phyloP scores from a whole-genome alignment of 2,329 filamentous ascomycete genomes.

The Alternaria conjuncta region DNA sequence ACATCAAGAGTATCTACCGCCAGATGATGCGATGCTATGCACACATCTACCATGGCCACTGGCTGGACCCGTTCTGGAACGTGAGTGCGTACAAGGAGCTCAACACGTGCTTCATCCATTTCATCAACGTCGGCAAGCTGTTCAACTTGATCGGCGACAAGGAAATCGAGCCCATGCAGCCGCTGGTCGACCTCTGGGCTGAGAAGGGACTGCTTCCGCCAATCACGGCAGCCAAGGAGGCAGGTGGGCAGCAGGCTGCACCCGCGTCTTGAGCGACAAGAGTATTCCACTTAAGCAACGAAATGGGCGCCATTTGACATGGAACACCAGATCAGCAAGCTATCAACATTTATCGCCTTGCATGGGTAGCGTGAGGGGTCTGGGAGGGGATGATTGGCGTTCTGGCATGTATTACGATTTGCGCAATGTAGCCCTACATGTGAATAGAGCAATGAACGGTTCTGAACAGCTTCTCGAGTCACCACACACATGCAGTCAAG shows the following conservation, averaged over 20 bases:
- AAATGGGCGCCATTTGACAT: conserved; percentile 15
- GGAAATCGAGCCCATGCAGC: conserved; percentile 95
- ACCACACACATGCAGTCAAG: conserved; percentile 13
- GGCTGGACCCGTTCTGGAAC: conserved; percentile 59
- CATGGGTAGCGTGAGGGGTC: conserved; percentile 11
- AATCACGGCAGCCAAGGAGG: conserved; percentile 26
- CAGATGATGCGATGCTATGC: conserved; percentile 63
- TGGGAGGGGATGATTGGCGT: conserved; percentile 10
- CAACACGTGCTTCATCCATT: conserved; percentile 62
- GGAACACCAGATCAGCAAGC: conserved; percentile 8
- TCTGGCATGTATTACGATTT: conserved; percentile 12
- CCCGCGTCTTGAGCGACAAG: conserved; percentile 12
- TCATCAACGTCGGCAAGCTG: conserved; percentile 73
- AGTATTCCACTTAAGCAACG: neutral
- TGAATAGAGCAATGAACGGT: conserved; percentile 9
- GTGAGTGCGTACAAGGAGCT: conserved; percentile 57
- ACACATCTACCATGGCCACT: conserved; percentile 60
- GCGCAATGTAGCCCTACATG: conserved; percentile 4
- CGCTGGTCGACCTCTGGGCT: conserved; percentile 89
- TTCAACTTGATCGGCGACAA: conserved; percentile 79
- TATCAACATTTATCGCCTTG: conserved; percentile 15
- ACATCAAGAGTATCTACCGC: conserved; percentile 74
- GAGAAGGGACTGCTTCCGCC: conserved; percentile 83
- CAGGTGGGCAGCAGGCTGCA: conserved; percentile 25
- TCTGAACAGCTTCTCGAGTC: neutral